Conservation (phyloP, 2,329 filamentous ascomycete species). For the Cercospora citrullina region DNA sequence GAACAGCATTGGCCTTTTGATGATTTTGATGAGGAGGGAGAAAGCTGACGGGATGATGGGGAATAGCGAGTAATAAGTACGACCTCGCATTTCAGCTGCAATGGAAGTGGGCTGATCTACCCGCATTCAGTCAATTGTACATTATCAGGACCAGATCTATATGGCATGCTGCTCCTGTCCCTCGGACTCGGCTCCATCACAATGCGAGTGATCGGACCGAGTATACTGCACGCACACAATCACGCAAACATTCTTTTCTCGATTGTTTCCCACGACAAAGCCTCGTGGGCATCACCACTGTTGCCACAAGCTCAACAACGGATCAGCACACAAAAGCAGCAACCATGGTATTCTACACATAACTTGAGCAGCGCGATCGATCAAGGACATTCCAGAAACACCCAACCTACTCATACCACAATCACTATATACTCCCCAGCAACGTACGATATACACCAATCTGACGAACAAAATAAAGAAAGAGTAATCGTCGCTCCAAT, state of each 20-base stretch:
- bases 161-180: neutral
- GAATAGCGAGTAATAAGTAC: too few relatives aligned
- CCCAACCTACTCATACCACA: neutral
- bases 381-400: neutral
- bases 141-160: neutral
- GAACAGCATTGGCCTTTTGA: neutral
- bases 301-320: neutral
- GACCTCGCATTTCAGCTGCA: too few relatives aligned
- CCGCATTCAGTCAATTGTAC: too few relatives aligned
- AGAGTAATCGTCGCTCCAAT: too few relatives aligned
- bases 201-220: neutral
- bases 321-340: neutral
- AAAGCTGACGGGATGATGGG: neutral
- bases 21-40: neutral
- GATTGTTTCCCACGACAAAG: neutral
- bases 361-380: neutral
- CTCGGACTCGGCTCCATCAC: neutral
- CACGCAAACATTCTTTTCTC: neutral
- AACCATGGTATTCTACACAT: neutral
- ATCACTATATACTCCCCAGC: neutral
- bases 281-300: neutral
- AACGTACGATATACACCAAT: neutral
- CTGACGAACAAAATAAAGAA: too few relatives aligned
- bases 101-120: too few relatives aligned
- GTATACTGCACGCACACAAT: neutral